Conservation (phyloP, 2,329 filamentous ascomycete genomes). For the Colletotrichum tofieldiae region DNA sequence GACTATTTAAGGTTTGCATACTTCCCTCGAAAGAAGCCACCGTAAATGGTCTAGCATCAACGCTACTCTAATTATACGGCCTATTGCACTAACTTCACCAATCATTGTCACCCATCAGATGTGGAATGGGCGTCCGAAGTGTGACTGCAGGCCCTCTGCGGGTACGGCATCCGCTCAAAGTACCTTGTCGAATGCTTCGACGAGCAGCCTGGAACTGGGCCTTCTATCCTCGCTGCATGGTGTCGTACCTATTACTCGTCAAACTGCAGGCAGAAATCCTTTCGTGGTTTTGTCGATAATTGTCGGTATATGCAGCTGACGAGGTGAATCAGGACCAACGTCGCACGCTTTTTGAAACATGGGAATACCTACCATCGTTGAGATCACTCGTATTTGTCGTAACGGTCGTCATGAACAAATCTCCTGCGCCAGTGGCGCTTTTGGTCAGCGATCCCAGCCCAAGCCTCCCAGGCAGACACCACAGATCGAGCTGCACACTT, state of each 20-base stretch:
- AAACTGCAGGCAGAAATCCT: constrained; percentile 10
- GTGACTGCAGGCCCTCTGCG: neutral
- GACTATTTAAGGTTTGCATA: neutral
- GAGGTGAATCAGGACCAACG: neutral
- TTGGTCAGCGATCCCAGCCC: neutral
- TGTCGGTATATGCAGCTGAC: neutral
- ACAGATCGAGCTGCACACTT: neutral
- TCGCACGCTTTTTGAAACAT: neutral
- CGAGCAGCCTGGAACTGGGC: neutral
- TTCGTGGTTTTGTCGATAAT: neutral
- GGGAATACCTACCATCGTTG: neutral
- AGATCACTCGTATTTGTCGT: neutral
- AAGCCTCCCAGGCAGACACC: constrained; percentile 24
- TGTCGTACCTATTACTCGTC: neutral
- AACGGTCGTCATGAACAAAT: constrained; percentile 15
- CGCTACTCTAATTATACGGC: neutral
- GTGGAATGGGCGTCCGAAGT: neutral
- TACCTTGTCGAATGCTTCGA: neutral
- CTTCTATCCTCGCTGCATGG: neutral
- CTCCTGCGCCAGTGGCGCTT: constrained; percentile 5
- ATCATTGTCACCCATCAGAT: neutral
- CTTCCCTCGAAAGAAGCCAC: neutral
- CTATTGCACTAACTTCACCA: neutral
- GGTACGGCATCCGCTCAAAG: neutral
- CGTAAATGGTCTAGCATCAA: neutral